Evolutionary conservation across 768 basidiomycete genomes (phyloP), one percentile per base, ranked within the genome.

Genomic region (Xerocomus brunneocitrinus): DNA sequence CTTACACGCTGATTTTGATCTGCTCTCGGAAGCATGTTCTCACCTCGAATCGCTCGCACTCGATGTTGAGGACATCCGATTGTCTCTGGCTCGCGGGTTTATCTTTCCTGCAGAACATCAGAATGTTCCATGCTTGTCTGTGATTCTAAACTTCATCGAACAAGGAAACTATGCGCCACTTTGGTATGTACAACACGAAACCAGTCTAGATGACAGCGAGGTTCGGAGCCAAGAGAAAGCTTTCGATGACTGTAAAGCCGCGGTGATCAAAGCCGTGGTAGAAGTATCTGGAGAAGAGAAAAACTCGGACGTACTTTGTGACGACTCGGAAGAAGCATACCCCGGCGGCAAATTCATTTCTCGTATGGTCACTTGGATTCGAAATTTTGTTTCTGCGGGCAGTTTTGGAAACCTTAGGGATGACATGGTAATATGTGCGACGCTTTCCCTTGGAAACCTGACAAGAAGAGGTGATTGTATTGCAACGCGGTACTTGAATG

Each of bases 361-460:
- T 56, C 80, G 76, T 61, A 84, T 95, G 83, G 81, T 88, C 44
- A 69, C 73, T 35, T 92, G 91, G 90, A 81, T 94, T 50, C 81
- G 79, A 57, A 67, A 69, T 28, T 83, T 85, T 63, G 76, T 79
- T 28, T 62, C 70, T 47, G 68, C 74, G 40, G 56, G 64, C n/a
- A 52, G 34, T 22, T 32, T 71, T 50, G 70, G 64, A 35, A 68
- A 64, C 39, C 58, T 65, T 30, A 67, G 84, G 55, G 87, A 93
- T 62, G 93, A 95, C 67, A 74, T 95, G 62, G 76, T 82, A 22
- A 89, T 93, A 44, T 93, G 90, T 60, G 91, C 89, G 2, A 84
- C 83, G 56, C 80, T 95, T 56, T 81, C 87, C 16, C 73, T 97
- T 5, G 93, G 90, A 31, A 95, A 94, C 61, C 67, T 97, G 41